Percentiles rank a stretch among this genome's conserved stretches.
Conservation (phyloP, 768 basidiomycete species). For the Kwoniella bestiolae region DNA sequence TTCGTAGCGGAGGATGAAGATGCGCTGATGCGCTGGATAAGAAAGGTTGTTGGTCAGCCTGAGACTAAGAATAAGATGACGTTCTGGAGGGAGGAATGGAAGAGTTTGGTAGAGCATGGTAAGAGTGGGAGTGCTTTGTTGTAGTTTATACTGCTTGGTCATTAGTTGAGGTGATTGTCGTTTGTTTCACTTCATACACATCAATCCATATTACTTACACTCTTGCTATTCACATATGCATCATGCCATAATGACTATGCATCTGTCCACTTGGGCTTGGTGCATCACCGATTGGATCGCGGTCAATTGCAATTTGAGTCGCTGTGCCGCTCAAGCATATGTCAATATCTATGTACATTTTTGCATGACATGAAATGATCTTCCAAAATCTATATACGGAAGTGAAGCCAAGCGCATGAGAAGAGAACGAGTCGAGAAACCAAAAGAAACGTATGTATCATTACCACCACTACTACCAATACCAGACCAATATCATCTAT, state of each 20-base stretch:
- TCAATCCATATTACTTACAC: background rate
- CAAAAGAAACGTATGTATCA: background rate
- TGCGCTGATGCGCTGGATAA: constrained; percentile 78
- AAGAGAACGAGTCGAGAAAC: background rate
- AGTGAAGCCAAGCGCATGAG: background rate
- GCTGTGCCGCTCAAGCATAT: too few species aligned
- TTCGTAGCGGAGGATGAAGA: constrained; percentile 93
- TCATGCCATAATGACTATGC: background rate
- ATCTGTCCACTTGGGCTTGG: background rate
- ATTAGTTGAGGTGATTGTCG: too few species aligned
- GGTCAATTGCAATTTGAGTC: background rate
- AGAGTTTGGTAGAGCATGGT: constrained; percentile 58
- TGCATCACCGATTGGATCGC: background rate
- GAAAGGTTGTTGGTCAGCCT: constrained; percentile 65
- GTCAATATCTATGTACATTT: background rate
- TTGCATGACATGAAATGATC: background rate
- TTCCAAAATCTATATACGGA: background rate
- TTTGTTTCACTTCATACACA: background rate
- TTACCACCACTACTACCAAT: too few species aligned
- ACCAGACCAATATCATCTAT: background rate
- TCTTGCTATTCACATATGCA: background rate
- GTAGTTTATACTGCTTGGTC: constrained; percentile 34
- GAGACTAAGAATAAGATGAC: constrained; percentile 73
- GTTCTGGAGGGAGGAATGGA: constrained; percentile 82
- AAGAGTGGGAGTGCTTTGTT: constrained; percentile 55